Base-by-base conservation (phyloP, 1,139 yeast genomes). In the Spencermartinsiella ligniputridi region DNA sequence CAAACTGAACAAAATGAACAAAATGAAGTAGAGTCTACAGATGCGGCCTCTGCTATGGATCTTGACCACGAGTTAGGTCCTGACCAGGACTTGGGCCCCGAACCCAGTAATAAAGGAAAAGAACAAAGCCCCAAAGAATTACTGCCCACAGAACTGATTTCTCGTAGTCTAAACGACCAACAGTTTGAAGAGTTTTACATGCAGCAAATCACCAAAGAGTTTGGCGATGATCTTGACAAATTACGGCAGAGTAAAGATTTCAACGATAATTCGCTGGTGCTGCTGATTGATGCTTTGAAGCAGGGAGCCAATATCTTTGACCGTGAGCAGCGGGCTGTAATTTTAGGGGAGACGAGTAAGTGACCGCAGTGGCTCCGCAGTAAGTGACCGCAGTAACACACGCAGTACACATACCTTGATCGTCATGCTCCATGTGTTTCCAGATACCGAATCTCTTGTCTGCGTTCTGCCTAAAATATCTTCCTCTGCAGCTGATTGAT, bases 191-290 rank as follows among this genome's bases (percentile, higher is more conserved):
- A 64, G 40, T 52, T 52, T 36, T 66, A 60, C 46, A 47, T 67
- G 43, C 50, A 53, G 22, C 45, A 66, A 32, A 63, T 64, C 49
- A 66, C 72, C 2, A 45, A 56, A 2, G 61, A 66, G 48, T 67
- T 67, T 46, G 69, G 69, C 22, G 67, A 67, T 29, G 72, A 68
- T 35, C 52, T 68, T 16, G 62, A 63, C 43, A 55, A 56, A 36
- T 51, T 68, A 30, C 63, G 72, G 12, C 56, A 63, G 42, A 60
- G 68, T 30, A 60, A 62, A 24, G 70, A 68, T 36, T 68, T 68
- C 46, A 56, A 56, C n/a, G 55, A 56, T 3, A 58, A 61, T 22
- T 60, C 68, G 12, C 52, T 68, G 40, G 57, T 57, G 15, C 53
- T 64, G 41, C 53, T 68, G 27, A 62, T 68, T 39, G 54, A 58